Evolutionary conservation across 768 basidiomycete genomes (phyloP).

Genomic region (Vararia minispora): DNA sequence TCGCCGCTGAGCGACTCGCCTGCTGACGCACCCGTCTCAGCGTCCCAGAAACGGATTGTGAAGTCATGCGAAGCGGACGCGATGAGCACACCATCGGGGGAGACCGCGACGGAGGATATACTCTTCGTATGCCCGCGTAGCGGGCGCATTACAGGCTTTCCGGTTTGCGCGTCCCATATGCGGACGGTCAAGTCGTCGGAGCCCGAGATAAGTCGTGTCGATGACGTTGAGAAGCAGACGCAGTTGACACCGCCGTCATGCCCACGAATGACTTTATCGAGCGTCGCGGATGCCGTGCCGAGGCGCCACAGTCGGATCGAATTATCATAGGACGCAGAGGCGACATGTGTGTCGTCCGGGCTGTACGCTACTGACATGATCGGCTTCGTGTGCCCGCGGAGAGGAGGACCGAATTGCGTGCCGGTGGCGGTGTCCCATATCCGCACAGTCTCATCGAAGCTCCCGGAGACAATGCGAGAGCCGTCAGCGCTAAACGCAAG

Average conservation of each 20-base stretch:
- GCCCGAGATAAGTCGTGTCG: not conserved
- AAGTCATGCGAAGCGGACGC: constrained; percentile 4
- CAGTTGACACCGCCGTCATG: not conserved
- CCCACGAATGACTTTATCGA: not conserved
- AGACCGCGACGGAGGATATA: constrained; percentile 40
- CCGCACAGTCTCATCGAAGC: constrained; percentile 2
- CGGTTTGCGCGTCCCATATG: constrained; percentile 10
- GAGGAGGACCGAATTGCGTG: not conserved
- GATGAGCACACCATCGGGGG: constrained; percentile 18
- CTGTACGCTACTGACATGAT: not conserved
- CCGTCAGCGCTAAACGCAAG: constrained; percentile 34
- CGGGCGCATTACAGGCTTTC: constrained; percentile 16
- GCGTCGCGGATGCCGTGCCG: constrained; percentile 12
- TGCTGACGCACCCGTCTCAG: not conserved
- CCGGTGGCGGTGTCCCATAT: constrained; percentile 4
- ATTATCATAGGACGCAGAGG: constrained; percentile 28
- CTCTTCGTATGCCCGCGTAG: constrained; percentile 37
- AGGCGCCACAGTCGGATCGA: constrained; percentile 38
- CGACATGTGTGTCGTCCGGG: constrained; percentile 11
- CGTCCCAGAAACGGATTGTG: constrained; percentile 7
- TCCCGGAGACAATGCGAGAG: not conserved
- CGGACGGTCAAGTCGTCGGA: not conserved
- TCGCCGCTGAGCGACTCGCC: not conserved
- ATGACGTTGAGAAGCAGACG: constrained; percentile 3
- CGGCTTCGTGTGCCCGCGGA: not conserved